Base-by-base conservation (phyloP, 1,139 yeast species). In the Lodderomyces parapsilosis region DNA sequence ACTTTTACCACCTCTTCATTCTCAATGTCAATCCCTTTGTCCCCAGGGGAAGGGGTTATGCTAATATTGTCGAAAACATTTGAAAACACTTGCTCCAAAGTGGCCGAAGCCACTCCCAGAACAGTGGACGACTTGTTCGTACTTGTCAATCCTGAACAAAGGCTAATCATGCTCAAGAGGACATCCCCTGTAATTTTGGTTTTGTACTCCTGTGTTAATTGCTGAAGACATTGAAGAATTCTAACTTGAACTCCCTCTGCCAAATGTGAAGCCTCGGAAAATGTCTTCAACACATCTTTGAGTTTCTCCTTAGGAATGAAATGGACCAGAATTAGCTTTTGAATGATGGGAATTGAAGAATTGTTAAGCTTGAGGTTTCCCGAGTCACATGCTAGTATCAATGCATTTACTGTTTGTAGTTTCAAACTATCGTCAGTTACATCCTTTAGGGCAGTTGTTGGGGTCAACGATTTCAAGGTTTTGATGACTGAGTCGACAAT, bases 51-150 rank as follows among this genome's bases (percentile, higher is more conserved):
- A n/a, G 36, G 49, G 6, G 44, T 43, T 5, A 31, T 32, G 18
- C 27, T 6, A 8, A 35, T 15, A 44, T 82, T 77, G 46, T 90
- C 97, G 59, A 83, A 91, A 0, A 89, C 76, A 31, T 85, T 79
- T 33, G 85, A 80, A 41, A 90, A 77, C 38, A 93, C 65, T 59
- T 93, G 98, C 52, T 90, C 95, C 39, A 90, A 74, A 1, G 98
- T 89, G 2, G 98, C 99, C 39, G 89, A 81, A 0, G 97, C 97
- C 0, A 98, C 87, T 53, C 90, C 91, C n/a, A 81, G 75, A 3
- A 93, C 96, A 49, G 87, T 86, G 0, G 86, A 80, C 4, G 83
- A 76, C 52, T 85, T 86, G 49, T 81, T 86, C 15, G 81, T 76
- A 7, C 81, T 69, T 41, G 88, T 90, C 41, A 93, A 71, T 33